Evolutionary conservation across 345 rosid genomes (phyloP).

Genomic region (Anastatica hierochuntica): DNA sequence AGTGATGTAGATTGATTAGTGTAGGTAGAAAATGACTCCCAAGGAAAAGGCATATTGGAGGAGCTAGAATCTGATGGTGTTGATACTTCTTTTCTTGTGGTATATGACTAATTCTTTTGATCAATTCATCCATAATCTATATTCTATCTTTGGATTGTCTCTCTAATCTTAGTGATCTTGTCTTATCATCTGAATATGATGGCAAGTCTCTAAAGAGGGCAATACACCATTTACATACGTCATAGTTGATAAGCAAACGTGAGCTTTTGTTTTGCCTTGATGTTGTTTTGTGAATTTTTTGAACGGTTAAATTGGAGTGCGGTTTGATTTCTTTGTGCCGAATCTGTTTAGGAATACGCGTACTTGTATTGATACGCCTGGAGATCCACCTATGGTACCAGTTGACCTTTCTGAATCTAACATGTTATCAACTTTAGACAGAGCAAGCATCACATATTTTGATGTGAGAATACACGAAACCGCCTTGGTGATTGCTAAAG

Average conservation of each 20-base stretch:
- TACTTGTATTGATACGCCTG: constrained; percentile 87
- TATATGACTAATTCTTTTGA: constrained; percentile 25
- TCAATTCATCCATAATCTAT: no score
- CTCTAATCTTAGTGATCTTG: not conserved
- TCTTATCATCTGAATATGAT: not conserved
- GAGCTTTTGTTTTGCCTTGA: constrained; percentile 17
- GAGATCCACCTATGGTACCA: constrained; percentile 57
- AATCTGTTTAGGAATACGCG: constrained; percentile 61
- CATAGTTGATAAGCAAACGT: constrained; percentile 75
- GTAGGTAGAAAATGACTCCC: constrained; percentile 52
- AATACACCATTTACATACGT: constrained; percentile 78
- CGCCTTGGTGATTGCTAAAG: constrained; percentile 53
- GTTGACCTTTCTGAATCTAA: constrained; percentile 43
- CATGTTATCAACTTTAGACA: constrained; percentile 48
- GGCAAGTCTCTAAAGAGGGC: constrained; percentile 69
- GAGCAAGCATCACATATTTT: constrained; percentile 49
- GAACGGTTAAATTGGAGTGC: not conserved
- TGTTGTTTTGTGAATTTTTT: constrained; percentile 8
- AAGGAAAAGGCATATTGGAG: constrained; percentile 41
- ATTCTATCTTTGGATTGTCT: not conserved
- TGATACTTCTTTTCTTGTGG: constrained; percentile 54
- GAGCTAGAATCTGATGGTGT: constrained; percentile 56
- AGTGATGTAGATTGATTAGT: not conserved
- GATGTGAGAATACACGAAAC: constrained; percentile 64
- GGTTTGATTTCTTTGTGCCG: not conserved